Percentiles rank a stretch among this genome's conserved stretches.
Evolutionary conservation across 331 rosid species (phyloP).

Genomic region (Prunus yedoensis): DNA sequence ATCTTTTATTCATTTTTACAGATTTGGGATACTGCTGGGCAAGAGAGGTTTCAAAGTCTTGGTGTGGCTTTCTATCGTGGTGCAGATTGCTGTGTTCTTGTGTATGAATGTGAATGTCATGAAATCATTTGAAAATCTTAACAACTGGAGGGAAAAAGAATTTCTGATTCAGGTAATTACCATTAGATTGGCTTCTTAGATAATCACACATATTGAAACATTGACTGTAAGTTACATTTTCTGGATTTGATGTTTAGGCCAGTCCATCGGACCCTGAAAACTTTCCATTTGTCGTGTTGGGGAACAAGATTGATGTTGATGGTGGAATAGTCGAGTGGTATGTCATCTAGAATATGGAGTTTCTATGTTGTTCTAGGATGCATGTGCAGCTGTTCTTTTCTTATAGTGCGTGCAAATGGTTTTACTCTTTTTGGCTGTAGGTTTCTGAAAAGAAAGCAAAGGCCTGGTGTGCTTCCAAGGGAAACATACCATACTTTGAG

Average conservation of each 20-base stretch:
- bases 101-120: constrained; percentile 88
- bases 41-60: constrained; percentile 95
- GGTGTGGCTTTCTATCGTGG: constrained; percentile 99
- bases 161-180: constrained; percentile 83
- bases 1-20: constrained; percentile 25
- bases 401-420: neutral
- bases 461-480: constrained; percentile 98
- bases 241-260: constrained; percentile 58
- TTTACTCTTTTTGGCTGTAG: constrained; percentile 37
- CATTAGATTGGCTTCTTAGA: neutral
- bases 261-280: constrained; percentile 97
- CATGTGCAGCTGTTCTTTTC: constrained; percentile 9
- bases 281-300: constrained; percentile 94
- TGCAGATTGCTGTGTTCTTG: constrained; percentile 97
- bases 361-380: constrained; percentile 4
- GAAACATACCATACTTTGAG: constrained; percentile 93
- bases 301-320: constrained; percentile 92
- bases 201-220: constrained; percentile 2
- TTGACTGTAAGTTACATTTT: constrained; percentile 14
- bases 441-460: constrained; percentile 95
- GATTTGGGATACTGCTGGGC: constrained; percentile 99
- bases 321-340: constrained; percentile 95
- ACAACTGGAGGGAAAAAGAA: constrained; percentile 97
- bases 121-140: constrained; percentile 92
- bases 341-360: constrained; percentile 22